Percentiles rank a stretch among this genome's conserved stretches.
Conservation (phyloP, 176 grass and related monocot genomes). For the Thinopyrum elongatum region DNA sequence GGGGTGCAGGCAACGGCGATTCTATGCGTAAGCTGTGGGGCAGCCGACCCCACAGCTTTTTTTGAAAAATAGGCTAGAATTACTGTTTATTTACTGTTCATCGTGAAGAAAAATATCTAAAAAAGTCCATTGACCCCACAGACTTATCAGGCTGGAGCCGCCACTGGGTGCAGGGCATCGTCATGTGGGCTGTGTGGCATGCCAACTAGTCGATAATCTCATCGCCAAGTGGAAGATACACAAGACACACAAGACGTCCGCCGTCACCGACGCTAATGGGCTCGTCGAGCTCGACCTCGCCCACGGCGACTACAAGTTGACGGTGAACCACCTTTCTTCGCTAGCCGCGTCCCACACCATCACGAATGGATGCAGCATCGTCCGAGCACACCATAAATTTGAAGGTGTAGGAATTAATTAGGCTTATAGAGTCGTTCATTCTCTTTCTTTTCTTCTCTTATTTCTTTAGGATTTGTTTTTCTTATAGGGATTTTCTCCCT, state of each 20-base stretch:
- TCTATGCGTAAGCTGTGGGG: too few species aligned
- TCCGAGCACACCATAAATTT: not conserved
- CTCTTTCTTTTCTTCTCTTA: not conserved
- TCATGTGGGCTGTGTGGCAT: too few species aligned
- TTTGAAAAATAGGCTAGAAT: too few species aligned
- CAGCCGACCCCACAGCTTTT: too few species aligned
- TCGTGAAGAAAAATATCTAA: too few species aligned
- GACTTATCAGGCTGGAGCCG: too few species aligned
- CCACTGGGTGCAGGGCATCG: too few species aligned
- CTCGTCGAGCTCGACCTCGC: constrained; percentile 28
- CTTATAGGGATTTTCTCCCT: too few species aligned
- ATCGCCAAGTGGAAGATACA: constrained; percentile 57
- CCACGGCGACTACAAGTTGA: constrained; percentile 52
- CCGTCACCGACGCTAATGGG: constrained; percentile 30
- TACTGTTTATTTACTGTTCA: too few species aligned
- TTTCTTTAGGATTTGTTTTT: not conserved
- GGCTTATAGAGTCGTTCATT: not conserved
- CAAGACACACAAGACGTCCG: not conserved
- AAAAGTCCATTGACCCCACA: too few species aligned
- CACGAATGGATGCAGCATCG: not conserved
- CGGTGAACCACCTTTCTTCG: constrained; percentile 26
- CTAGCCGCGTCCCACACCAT: not conserved
- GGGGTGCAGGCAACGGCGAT: too few species aligned
- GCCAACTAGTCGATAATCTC: too few species aligned
- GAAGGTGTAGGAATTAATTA: not conserved